Base-by-base conservation (phyloP, 768 basidiomycete genomes). In the Pleurotus salmoneostramineus region DNA sequence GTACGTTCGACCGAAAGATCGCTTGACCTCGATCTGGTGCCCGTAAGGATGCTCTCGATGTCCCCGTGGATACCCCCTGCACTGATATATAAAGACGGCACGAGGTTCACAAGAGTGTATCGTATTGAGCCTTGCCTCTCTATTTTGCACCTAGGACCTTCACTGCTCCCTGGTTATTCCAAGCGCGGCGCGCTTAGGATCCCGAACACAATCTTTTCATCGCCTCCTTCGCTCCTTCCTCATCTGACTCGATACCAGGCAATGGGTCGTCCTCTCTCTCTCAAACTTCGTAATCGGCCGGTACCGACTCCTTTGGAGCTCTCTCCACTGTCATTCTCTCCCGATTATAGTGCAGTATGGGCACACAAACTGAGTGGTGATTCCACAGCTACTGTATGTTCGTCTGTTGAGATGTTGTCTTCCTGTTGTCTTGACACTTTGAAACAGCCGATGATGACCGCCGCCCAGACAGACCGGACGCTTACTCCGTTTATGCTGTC, bases 401-500 rank as follows among this genome's bases (percentile, higher is more conserved):
- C 2, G 8, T n/a, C n/a, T 40, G 8, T 8, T 40, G 37, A 8
- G 10, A 40, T 10, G 8, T n/a, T 40, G 37, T 10, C n/a, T 40
- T 10, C 37, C 21, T 27, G 21, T 10, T 40, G 8, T 40, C 10
- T n/a, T 40, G 37, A 40, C 37, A 10, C 37, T 40, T 40, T 40
- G 37, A 27, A n/a, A 40, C 37, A 45, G 44, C 44, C 44, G 6
- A 11, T 45, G 15, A 45, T 17, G n/a, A 45, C 44, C 44, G 44
- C 21, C 1, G 21, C 40, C n/a, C 40, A 17, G 12, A 45, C 52
- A 10, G 52, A 31, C 8, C n/a, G 32, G 40, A 54, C 52, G 52
- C 52, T 54, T 17, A 54, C 52, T 40, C 52, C 52, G 37, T 54
- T 54, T 40, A 42, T 42, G 36, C 15, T 54, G n/a, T 54, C 52